Percentiles rank a stretch among this genome's conserved stretches.
Evolutionary conservation across 257 asterid genomes (phyloP).

Genomic region (Forsythia viridissima): DNA sequence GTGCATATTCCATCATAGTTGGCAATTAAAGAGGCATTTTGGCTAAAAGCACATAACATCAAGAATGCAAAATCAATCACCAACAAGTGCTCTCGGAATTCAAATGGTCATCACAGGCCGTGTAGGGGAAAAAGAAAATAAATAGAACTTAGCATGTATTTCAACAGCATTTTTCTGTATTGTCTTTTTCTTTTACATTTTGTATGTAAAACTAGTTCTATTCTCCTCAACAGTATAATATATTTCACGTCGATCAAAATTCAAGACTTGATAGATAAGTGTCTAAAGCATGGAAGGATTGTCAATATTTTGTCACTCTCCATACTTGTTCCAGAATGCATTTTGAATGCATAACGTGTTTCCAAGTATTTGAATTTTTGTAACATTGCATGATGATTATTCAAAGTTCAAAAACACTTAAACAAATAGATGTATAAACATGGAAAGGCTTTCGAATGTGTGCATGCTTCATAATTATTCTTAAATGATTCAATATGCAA

Average conservation of each 20-base stretch:
- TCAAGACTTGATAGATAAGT: too few species aligned
- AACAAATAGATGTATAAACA: neutral
- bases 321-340: too few species aligned
- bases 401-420: neutral
- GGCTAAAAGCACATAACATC: neutral
- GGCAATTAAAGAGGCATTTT: neutral
- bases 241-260: too few species aligned
- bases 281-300: too few species aligned
- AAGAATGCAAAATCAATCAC: neutral
- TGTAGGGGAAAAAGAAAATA: neutral
- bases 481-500: neutral
- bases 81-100: neutral
- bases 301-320: too few species aligned
- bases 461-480: neutral
- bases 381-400: neutral
- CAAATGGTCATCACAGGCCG: neutral
- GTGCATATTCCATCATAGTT: neutral
- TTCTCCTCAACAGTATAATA: too few species aligned
- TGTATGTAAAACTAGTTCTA: too few species aligned
- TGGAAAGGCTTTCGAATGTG: neutral
- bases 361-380: neutral
- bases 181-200: too few species aligned
- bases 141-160: neutral
- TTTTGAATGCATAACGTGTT: neutral
- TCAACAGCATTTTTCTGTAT: neutral